phyloP scores from a whole-genome alignment of 768 basidiomycete species.

The Pisolithus orientalis region DNA sequence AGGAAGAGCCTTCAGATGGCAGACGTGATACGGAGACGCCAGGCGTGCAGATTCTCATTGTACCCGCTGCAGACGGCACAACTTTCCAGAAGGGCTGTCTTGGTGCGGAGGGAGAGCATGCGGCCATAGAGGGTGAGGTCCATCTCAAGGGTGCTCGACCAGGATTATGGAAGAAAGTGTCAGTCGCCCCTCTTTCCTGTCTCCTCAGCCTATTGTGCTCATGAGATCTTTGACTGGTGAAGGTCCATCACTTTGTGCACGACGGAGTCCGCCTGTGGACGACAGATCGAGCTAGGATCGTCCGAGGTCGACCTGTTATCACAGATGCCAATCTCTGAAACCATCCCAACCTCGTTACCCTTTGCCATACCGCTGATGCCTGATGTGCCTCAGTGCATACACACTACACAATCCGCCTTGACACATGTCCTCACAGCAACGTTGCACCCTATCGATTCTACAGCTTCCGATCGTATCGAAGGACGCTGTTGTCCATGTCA shows the following conservation, averaged over 20 bases:
- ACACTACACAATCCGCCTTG: slow-evolving; percentile 68
- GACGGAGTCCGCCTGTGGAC: slow-evolving; percentile 54
- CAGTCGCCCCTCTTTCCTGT: slow-evolving; percentile 30
- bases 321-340: slow-evolving; percentile 28
- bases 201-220: slow-evolving; percentile 9
- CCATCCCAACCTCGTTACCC: slow-evolving; percentile 59
- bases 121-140: slow-evolving; percentile 82
- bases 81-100: slow-evolving; percentile 84
- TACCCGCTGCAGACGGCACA: slow-evolving; percentile 61
- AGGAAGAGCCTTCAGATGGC: slow-evolving; percentile 21
- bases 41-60: slow-evolving; percentile 64
- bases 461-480: slow-evolving; percentile 39
- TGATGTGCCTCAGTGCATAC: slow-evolving; percentile 80
- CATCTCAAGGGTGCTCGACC: slow-evolving; percentile 69
- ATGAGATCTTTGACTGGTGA: slow-evolving; percentile 6
- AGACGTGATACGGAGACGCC: slow-evolving; percentile 13
- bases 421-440: slow-evolving; percentile 65
- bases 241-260: slow-evolving; percentile 65
- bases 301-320: slow-evolving; percentile 54
- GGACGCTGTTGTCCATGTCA: slow-evolving; percentile 61
- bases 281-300: slow-evolving; percentile 59
- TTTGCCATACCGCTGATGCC: slow-evolving; percentile 75
- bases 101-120: slow-evolving; percentile 76
- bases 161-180: slow-evolving; percentile 64
- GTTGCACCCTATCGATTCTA: slow-evolving; percentile 45